Evolutionary conservation across 2,329 filamentous ascomycete genomes (phyloP).

Genomic region (Verticillium dahliae): DNA sequence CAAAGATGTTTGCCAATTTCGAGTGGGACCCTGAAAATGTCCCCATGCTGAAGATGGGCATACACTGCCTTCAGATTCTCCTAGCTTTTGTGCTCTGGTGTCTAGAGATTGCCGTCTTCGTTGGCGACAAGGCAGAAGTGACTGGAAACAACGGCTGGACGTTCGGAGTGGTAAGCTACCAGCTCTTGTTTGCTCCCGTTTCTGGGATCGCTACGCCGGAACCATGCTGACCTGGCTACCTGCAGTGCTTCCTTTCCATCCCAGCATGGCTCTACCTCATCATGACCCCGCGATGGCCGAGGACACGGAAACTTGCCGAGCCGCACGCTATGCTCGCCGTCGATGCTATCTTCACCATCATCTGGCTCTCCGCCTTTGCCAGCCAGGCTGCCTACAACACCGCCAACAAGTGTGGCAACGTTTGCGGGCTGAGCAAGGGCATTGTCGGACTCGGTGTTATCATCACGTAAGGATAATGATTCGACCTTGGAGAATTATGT

Average conservation of each 20-base stretch:
- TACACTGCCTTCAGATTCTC: constrained; percentile 50
- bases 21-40: constrained; percentile 49
- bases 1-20: constrained; percentile 36
- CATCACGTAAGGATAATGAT: constrained; percentile 41
- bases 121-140: constrained; percentile 37
- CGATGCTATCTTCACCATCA: constrained; percentile 49
- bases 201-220: not conserved
- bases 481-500: not conserved
- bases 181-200: not conserved
- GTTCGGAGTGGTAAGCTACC: constrained; percentile 51
- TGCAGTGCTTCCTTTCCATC: constrained; percentile 57
- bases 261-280: constrained; percentile 60
- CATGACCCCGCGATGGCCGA: constrained; percentile 57
- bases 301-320: constrained; percentile 55
- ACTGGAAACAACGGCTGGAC: constrained; percentile 57
- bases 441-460: constrained; percentile 58
- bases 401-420: constrained; percentile 44
- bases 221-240: not conserved
- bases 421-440: constrained; percentile 55
- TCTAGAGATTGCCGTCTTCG: constrained; percentile 55
- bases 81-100: constrained; percentile 50
- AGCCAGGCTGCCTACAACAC: constrained; percentile 60
- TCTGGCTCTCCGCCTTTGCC: constrained; percentile 63
- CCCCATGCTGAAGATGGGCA: constrained; percentile 48
- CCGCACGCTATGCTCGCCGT: constrained; percentile 55